Base-by-base conservation (phyloP, 2,329 filamentous ascomycete genomes). In the Aspergillus viridinutans region DNA sequence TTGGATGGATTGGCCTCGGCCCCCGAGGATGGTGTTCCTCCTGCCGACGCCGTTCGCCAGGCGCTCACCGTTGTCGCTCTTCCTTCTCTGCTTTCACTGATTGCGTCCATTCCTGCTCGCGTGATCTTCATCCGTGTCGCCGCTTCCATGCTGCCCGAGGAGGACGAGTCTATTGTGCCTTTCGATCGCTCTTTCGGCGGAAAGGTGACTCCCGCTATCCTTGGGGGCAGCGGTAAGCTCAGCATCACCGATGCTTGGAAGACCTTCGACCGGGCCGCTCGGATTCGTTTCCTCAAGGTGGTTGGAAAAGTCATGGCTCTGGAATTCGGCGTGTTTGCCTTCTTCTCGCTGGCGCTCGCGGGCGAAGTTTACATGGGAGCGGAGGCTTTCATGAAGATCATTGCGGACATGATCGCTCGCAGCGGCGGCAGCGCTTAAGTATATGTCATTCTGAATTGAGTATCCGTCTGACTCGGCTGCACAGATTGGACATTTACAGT, bases 141-240 rank as follows among this genome's bases (percentile, higher is more conserved):
- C 72, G 92, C 92, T 6, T 93, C 90, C 50, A 85, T 96, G 65
- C 85, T 97, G 2, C 85, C 91, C 0, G 87, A 90, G 58, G 86
- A 90, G 20, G 83, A 92, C 63, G 88, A 95, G 76, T 86, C 90
- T 26, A 89, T 97, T 62, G 87, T 97, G 38, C 88, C 90, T 32
- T 96, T 97, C 67, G 93, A 97, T 79, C 89, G 92, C 62, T 88
- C 87, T 29, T 95, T 95, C 68, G 85, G 83, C 61, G 90, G 90
- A 65, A 88, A 86, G 70, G 84, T 93, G 28, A 84, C 88, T 62
- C 86, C 90, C n/a, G 83, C 84, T 58, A 81, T 91, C 51, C 79
- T 91, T n/a, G 87, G 85, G 58, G 90, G 89, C 54, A 83, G 81
- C 61, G 89, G 90, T 63, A 86, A 84, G 63, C 81, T 90, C 60